Percentiles rank a stretch among this genome's conserved stretches.
These are phyloP conservation scores for Eutypella sp. DNA, from an alignment of 2,329 filamentous ascomycete species.

Conservation along the genomic window DNA sequence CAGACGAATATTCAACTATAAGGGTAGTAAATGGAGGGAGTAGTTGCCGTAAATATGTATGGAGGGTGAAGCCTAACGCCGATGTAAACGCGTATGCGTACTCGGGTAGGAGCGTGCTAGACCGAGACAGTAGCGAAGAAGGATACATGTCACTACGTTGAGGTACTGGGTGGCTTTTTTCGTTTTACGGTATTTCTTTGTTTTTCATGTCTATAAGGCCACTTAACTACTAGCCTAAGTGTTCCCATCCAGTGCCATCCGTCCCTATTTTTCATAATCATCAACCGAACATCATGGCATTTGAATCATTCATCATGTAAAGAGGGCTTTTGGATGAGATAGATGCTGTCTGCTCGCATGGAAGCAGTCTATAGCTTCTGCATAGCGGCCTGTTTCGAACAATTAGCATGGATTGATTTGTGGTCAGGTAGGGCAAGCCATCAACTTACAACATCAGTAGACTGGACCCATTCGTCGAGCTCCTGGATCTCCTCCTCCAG, in stretches of 20 bases:
- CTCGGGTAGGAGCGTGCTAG: too few relatives aligned
- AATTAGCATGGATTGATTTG: slow-evolving; percentile 8
- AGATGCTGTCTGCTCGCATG: slow-evolving; percentile 10
- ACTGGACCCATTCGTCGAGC: slow-evolving; percentile 95
- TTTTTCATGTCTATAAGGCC: slow-evolving; percentile 14
- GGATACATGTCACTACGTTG: too few relatives aligned
- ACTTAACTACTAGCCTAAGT: slow-evolving; percentile 19
- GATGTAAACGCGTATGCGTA: too few relatives aligned
- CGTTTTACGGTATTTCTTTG: slow-evolving; percentile 8
- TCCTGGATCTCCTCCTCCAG: slow-evolving; percentile 78
- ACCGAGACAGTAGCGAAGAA: too few relatives aligned
- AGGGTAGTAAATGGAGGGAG: too few relatives aligned
- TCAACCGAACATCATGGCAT: slow-evolving; percentile 22
- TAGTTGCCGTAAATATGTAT: too few relatives aligned
- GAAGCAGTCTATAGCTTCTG: slow-evolving; percentile 72
- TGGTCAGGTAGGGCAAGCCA: not conserved
- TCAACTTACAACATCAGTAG: slow-evolving; percentile 67
- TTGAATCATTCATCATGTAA: slow-evolving; percentile 27
- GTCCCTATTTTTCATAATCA: slow-evolving; percentile 25
- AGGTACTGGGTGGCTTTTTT: not conserved
- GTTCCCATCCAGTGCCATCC: slow-evolving; percentile 18
- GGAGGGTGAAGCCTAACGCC: too few relatives aligned
- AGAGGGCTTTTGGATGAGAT: slow-evolving; percentile 15
- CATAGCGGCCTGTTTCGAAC: slow-evolving; percentile 59
- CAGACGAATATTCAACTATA: too few relatives aligned